Percentiles rank a stretch among this genome's conserved stretches.
These are phyloP conservation scores for Trichoderma cornu-damae DNA, from an alignment of 2,329 filamentous ascomycete genomes.

Conservation along the genomic window DNA sequence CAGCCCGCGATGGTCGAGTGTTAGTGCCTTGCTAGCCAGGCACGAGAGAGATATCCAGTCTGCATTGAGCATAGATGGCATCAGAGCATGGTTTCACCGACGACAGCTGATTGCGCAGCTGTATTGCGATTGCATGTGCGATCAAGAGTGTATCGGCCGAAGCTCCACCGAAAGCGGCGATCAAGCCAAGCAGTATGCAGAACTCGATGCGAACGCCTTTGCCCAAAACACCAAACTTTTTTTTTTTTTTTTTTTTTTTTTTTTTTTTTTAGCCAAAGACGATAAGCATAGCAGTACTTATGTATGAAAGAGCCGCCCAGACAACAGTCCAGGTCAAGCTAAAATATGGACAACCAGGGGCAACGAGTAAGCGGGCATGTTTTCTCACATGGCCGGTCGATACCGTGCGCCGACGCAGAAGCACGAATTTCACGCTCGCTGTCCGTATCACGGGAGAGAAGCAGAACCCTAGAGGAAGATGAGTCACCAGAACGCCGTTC, in stretches of 20 bases:
- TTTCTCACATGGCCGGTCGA: background rate
- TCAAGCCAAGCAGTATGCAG: background rate
- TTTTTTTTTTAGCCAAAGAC: too few species aligned
- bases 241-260: too few species aligned
- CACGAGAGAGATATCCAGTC: background rate
- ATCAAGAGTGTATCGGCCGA: background rate
- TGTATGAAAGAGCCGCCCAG: background rate
- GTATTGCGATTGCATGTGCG: background rate
- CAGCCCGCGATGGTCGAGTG: background rate
- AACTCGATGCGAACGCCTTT: conserved; percentile 10
- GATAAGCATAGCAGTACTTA: conserved; percentile 6
- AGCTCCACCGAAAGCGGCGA: conserved; percentile 6
- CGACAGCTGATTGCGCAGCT: background rate
- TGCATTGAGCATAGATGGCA: background rate
- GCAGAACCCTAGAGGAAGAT: conserved; percentile 11
- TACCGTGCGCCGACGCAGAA: conserved; percentile 12
- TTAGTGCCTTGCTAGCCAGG: conserved; percentile 18
- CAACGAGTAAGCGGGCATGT: conserved; percentile 1
- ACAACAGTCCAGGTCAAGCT: background rate
- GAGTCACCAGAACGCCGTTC: conserved; percentile 16
- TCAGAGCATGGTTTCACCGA: background rate
- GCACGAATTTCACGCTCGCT: conserved; percentile 8
- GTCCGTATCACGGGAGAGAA: conserved; percentile 9
- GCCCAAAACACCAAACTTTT: conserved; percentile 2
- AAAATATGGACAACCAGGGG: conserved; percentile 2